Evolutionary conservation across 2,329 filamentous ascomycete genomes (phyloP), one percentile per base, ranked within the genome.

Genomic region (Calonectria ilicicola): DNA sequence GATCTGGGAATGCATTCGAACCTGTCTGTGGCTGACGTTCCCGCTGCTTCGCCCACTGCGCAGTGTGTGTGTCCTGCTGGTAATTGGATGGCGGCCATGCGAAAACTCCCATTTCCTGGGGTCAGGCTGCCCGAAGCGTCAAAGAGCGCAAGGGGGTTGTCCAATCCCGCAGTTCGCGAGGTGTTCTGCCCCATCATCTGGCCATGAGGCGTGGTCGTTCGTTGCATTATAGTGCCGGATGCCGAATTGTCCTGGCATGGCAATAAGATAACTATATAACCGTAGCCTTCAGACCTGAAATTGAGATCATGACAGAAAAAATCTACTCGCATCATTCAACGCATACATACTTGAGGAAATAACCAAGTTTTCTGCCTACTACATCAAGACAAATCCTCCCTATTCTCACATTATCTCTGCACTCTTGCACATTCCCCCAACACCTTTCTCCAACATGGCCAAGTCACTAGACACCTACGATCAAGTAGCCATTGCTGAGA

Each of bases 401-500:
- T 15, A 27, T 23, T 21, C 35, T 23, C 27, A 7, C 26, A 46
- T 19, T 56, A 56, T 23, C 29, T 38, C 17, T 8, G n/a, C 49
- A 21, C n/a, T 35, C 51, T 56, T 21, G 15, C 23, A 38, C 56
- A n/a, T 14, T 21, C 9, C 27, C 19, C 29, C 7, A 53, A 51
- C 51, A 47, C 42, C 65, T 26, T 47, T 42, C 27, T 17, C 46
- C 67, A 72, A 38, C 49, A 80, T 80, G 77, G 26, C 69, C 23
- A 75, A 77, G 10, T 67, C 80, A 40, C 72, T 83, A 10, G 72
- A 80, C 40, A 67, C 74, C 21, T 82, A 82, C 67, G 82, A 84
- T 60, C 73, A 77, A 44, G 81, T 83, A 27, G 77, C 82, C 72
- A 80, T 82, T 40, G 82, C 81, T 27, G 78, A 83, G 38, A 77